Conservation (phyloP, 2,329 filamentous ascomycete genomes). For the Ceratocystiopsis sp. region DNA sequence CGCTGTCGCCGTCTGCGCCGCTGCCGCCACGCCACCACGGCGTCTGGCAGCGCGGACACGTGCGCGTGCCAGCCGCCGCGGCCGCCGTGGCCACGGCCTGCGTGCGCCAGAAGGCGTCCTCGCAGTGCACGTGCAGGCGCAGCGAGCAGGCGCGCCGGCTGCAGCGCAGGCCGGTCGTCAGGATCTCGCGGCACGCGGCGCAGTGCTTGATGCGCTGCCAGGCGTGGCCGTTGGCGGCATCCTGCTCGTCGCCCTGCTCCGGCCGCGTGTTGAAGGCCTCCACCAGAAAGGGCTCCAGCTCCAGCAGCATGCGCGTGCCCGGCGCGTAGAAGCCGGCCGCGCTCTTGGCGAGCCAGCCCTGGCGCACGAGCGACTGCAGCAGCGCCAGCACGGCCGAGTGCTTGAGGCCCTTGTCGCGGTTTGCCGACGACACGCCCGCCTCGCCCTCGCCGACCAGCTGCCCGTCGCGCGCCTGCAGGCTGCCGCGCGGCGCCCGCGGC, state of each 20-base stretch:
- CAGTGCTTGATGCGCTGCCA: slow-evolving; percentile 73
- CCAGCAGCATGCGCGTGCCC: slow-evolving; percentile 63
- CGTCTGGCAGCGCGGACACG: too few species aligned
- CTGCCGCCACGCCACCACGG: slow-evolving; percentile 25
- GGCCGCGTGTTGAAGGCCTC: slow-evolving; percentile 56
- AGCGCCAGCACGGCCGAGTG: slow-evolving; percentile 62
- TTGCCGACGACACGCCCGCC: slow-evolving; percentile 14
- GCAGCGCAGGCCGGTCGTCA: slow-evolving; percentile 73
- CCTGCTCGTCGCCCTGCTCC: slow-evolving; percentile 26
- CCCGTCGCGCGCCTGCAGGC: not conserved
- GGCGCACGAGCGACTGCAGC: slow-evolving; percentile 50
- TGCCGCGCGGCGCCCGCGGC: slow-evolving; percentile 15
- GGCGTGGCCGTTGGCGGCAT: slow-evolving; percentile 29
- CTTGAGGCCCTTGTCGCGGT: slow-evolving; percentile 42
- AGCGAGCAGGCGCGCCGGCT: slow-evolving; percentile 10
- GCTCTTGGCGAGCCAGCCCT: slow-evolving; percentile 75
- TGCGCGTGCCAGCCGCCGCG: slow-evolving; percentile 21
- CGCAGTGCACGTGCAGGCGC: too few species aligned
- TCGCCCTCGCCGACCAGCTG: not conserved
- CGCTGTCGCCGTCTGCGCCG: slow-evolving; percentile 18
- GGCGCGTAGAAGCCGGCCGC: slow-evolving; percentile 55
- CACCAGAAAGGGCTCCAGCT: slow-evolving; percentile 69
- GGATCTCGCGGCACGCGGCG: slow-evolving; percentile 72
- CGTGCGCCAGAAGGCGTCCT: slow-evolving; percentile 26
- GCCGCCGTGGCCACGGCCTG: slow-evolving; percentile 24